These are phyloP conservation scores for Fusarium redolens DNA, from an alignment of 2,329 filamentous ascomycete species.

Conservation along the genomic window DNA sequence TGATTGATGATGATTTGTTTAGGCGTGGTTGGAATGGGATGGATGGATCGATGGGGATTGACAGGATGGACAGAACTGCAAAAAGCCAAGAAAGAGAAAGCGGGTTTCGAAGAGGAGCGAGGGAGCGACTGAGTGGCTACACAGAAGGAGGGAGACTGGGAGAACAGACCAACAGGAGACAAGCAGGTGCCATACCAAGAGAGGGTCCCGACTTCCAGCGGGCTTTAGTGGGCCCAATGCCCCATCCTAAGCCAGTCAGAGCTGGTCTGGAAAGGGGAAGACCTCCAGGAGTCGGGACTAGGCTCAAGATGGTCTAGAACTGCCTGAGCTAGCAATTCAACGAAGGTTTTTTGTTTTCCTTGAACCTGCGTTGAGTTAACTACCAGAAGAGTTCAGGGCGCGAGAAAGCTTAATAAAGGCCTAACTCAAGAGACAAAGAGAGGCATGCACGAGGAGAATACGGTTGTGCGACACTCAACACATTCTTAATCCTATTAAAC, in stretches of 20 bases:
- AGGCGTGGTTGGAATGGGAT: conserved; percentile 28
- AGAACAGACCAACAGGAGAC: conserved; percentile 38
- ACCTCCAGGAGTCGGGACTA: conserved; percentile 13
- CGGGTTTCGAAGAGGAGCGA: conserved; percentile 37
- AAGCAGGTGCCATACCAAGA: conserved; percentile 28
- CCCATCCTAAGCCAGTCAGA: conserved; percentile 7
- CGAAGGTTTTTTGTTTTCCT: conserved; percentile 25
- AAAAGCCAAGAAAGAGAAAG: conserved; percentile 39
- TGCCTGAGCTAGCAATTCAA: conserved; percentile 3
- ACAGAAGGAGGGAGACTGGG: conserved; percentile 27
- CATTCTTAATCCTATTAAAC: neutral
- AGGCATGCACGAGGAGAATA: neutral
- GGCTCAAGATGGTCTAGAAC: conserved; percentile 12
- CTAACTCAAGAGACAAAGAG: neutral
- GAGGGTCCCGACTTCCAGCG: conserved; percentile 23
- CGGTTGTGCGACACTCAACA: neutral
- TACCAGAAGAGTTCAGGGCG: neutral
- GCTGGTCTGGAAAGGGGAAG: conserved; percentile 33
- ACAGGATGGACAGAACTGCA: conserved; percentile 35
- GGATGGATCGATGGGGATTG: conserved; percentile 34
- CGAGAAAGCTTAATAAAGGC: conserved; percentile 13
- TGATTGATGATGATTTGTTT: conserved; percentile 14
- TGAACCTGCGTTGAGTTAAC: conserved; percentile 9
- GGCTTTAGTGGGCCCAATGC: conserved; percentile 13
- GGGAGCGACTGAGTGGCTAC: conserved; percentile 36